phyloP scores from a whole-genome alignment of 306 rosid genomes.

The Hylodesmum podocarpum region DNA sequence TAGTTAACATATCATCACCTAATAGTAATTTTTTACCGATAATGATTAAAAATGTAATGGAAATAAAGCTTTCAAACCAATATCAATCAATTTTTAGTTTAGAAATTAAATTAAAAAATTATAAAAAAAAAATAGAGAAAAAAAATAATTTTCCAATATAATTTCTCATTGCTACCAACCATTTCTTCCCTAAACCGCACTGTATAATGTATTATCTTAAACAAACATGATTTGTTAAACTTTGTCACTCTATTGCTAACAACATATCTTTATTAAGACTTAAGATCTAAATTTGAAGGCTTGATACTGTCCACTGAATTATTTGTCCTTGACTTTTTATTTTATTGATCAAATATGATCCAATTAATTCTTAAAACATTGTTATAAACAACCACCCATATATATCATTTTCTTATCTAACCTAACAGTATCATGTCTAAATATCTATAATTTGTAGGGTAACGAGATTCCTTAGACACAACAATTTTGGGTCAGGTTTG shows the following conservation, averaged over 20 bases:
- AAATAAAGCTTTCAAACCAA: too few relatives aligned
- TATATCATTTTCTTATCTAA: conserved; percentile 2
- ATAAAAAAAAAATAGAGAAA: too few relatives aligned
- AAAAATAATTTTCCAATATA: not conserved
- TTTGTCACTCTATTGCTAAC: not conserved
- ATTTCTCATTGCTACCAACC: not conserved
- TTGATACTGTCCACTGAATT: not conserved
- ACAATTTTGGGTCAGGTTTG: conserved; percentile 5
- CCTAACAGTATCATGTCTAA: not conserved
- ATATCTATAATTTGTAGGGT: not conserved
- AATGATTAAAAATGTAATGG: too few relatives aligned
- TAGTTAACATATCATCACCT: too few relatives aligned
- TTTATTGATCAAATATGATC: not conserved
- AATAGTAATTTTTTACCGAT: too few relatives aligned
- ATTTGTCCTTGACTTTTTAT: not conserved
- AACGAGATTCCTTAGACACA: conserved; percentile 21
- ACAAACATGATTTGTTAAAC: not conserved
- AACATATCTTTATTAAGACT: not conserved
- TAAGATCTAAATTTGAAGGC: not conserved
- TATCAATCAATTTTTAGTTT: too few relatives aligned
- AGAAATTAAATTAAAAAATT: too few relatives aligned
- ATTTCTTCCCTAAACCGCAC: not conserved
- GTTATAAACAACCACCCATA: not conserved
- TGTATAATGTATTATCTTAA: not conserved
- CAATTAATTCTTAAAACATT: not conserved